Conservation (phyloP, 495 filamentous ascomycete species). For the Penicillium desertorum region DNA sequence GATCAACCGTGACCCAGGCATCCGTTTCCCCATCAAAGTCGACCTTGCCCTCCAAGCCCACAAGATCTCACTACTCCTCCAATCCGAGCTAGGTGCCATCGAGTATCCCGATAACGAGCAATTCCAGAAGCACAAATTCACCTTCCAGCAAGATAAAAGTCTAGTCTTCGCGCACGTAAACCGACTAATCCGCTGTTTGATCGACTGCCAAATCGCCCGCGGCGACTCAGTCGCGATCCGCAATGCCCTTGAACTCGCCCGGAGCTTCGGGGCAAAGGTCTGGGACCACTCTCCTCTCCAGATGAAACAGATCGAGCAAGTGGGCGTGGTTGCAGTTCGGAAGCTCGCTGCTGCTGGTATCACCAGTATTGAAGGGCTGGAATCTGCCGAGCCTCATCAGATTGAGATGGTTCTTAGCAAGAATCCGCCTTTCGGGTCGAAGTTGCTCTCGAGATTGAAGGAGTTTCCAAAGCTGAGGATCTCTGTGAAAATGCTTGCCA, state of each 20-base stretch:
- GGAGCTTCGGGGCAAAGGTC: conserved; percentile 73
- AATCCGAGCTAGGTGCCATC: conserved; percentile 72
- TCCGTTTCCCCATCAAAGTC: conserved; percentile 81
- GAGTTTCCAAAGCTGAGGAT: conserved; percentile 76
- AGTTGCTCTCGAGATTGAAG: conserved; percentile 59
- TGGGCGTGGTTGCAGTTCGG: conserved; percentile 73
- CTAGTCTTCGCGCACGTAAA: conserved; percentile 72
- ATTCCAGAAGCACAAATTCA: conserved; percentile 57
- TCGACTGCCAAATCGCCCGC: conserved; percentile 75
- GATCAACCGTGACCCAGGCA: conserved; percentile 69
- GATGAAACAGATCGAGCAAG: conserved; percentile 81
- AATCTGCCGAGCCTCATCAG: conserved; percentile 59
- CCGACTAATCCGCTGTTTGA: conserved; percentile 76
- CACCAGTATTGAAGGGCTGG: conserved; percentile 68
- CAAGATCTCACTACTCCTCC: conserved; percentile 85
- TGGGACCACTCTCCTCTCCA: conserved; percentile 88
- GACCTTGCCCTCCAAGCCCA: conserved; percentile 68
- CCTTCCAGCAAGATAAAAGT: conserved; percentile 66
- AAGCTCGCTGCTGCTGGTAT: conserved; percentile 75
- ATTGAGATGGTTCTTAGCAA: conserved; percentile 77
- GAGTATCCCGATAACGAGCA: conserved; percentile 68
- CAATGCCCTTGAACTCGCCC: conserved; percentile 73
- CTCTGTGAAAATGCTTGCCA: conserved; percentile 49
- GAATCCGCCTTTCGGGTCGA: conserved; percentile 80
- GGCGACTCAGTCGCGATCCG: conserved; percentile 65